phyloP scores from a whole-genome alignment of 2,329 filamentous ascomycete species.

The Cryphonectria carpinicola region DNA sequence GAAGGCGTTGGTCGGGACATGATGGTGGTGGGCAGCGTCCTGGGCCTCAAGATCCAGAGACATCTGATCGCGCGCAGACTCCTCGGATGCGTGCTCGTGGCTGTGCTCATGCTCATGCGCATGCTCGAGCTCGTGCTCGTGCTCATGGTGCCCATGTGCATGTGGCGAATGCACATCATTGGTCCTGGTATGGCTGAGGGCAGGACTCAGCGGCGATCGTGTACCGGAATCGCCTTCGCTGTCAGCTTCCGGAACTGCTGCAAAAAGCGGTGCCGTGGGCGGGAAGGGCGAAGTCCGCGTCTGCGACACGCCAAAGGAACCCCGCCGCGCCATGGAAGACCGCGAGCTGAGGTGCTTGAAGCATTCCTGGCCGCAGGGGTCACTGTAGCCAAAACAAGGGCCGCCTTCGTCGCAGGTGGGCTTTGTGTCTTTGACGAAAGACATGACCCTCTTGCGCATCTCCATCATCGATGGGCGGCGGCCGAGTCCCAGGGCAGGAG shows the following conservation, averaged over 20 bases:
- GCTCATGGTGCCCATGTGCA: conserved; percentile 26
- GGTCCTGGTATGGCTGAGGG: not conserved
- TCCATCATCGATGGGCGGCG: conserved; percentile 59
- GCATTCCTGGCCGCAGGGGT: conserved; percentile 68
- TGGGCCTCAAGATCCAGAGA: conserved; percentile 52
- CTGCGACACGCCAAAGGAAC: conserved; percentile 38
- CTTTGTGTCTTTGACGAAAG: conserved; percentile 69
- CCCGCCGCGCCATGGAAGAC: conserved; percentile 39
- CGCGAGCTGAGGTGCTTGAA: conserved; percentile 60
- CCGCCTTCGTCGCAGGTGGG: conserved; percentile 63
- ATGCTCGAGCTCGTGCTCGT: conserved; percentile 22
- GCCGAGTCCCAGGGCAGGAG: conserved; percentile 4
- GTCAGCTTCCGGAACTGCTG: conserved; percentile 37
- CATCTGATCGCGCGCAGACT: conserved; percentile 33
- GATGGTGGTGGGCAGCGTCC: conserved; percentile 73
- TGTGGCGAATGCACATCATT: conserved; percentile 9
- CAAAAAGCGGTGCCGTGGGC: conserved; percentile 43
- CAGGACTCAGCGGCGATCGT: conserved; percentile 22
- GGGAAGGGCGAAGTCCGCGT: conserved; percentile 33
- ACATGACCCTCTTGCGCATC: conserved; percentile 61
- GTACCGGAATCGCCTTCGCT: conserved; percentile 23
- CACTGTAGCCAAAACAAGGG: conserved; percentile 66
- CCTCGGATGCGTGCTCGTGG: conserved; percentile 17
- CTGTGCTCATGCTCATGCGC: conserved; percentile 22
- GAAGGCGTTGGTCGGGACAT: conserved; percentile 93